Evolutionary conservation across 1,139 yeast genomes (phyloP).

Genomic region (Pichia sp.): DNA sequence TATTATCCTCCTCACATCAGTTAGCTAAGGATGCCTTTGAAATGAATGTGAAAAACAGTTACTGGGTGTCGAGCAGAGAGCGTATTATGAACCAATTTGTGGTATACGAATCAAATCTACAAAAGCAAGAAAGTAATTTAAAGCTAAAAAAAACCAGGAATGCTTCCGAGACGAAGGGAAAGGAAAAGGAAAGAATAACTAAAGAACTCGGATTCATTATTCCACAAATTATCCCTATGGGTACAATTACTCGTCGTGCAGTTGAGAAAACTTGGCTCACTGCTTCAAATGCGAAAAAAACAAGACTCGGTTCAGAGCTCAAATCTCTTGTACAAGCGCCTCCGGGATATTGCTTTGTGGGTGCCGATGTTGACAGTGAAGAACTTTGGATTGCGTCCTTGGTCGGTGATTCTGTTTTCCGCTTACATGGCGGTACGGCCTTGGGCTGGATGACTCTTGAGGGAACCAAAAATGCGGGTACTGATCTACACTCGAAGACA

Average conservation of each 20-base stretch:
- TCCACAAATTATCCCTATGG: slow-evolving; percentile 87
- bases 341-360: slow-evolving; percentile 83
- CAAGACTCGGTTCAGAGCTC: slow-evolving; percentile 87
- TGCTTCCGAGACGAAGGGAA: slow-evolving; percentile 23
- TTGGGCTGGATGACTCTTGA: slow-evolving; percentile 99
- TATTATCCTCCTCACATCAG: slow-evolving; percentile 65
- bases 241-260: slow-evolving; percentile 93
- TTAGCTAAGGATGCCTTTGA: slow-evolving; percentile 74
- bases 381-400: slow-evolving; percentile 97
- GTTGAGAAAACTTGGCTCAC: slow-evolving; percentile 98
- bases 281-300: slow-evolving; percentile 86
- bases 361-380: slow-evolving; percentile 98
- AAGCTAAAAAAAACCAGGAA: neutral
- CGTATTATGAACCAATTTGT: slow-evolving; percentile 84
- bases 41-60: slow-evolving; percentile 75
- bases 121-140: slow-evolving; percentile 22
- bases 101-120: slow-evolving; percentile 38
- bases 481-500: slow-evolving; percentile 93
- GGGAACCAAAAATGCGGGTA: slow-evolving; percentile 85
- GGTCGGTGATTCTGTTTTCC: slow-evolving; percentile 86
- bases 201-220: slow-evolving; percentile 64
- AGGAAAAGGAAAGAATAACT: neutral
- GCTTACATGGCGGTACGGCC: slow-evolving; percentile 92
- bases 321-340: slow-evolving; percentile 88
- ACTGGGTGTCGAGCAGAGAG: slow-evolving; percentile 90